Evolutionary conservation across 2,329 filamentous ascomycete species (phyloP), one percentile per base, ranked within the genome.

Genomic region (Fusarium udum): DNA sequence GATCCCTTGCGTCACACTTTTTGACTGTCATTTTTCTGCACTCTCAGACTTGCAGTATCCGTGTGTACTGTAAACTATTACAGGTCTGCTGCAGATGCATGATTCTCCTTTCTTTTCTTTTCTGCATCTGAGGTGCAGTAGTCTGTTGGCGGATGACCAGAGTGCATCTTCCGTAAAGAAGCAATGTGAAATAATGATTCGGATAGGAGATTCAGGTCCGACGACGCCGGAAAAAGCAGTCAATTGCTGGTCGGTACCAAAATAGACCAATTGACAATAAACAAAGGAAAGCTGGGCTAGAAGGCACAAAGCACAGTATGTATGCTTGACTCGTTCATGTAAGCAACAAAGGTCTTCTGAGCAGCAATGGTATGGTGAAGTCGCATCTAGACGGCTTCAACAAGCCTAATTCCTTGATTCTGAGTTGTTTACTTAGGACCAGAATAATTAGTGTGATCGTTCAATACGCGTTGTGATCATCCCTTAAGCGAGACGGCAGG

Each of bases 1-100:
- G 60, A 64, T 64, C 75, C 75, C 75, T 77, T 77, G 75, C 75
- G 61, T 77, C 68, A 70, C 68, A 61, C 46, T 61, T 60, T 59
- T 28, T 36, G 63, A 26, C 60, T 63, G 42, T 55, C 26, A 49
- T 40, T 56, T 57, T 40, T 32, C 14, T 46, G 36, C 39, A 46
- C 24, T 67, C 28, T 49, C 45, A 53, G 40, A 69, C 70, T 64
- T 73, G 42, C 65, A 70, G 65, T 28, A 32, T 45, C 56, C 42
- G 42, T 40, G 12, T 31, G 36, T 46, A 20, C 43, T 28, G 43
- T 48, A 53, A 53, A 46, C 15, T 71, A 53, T 20, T 52, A 48
- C 48, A 40, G 53, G 48, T 46, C 26, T 46, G 26, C 61, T 66
- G 55, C 61, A 59, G 64, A 32, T 52, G 46, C 51, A 68, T 62